These are phyloP conservation scores for Diaporthe humulicola DNA, from an alignment of 2,329 filamentous ascomycete species.

Conservation along the genomic window DNA sequence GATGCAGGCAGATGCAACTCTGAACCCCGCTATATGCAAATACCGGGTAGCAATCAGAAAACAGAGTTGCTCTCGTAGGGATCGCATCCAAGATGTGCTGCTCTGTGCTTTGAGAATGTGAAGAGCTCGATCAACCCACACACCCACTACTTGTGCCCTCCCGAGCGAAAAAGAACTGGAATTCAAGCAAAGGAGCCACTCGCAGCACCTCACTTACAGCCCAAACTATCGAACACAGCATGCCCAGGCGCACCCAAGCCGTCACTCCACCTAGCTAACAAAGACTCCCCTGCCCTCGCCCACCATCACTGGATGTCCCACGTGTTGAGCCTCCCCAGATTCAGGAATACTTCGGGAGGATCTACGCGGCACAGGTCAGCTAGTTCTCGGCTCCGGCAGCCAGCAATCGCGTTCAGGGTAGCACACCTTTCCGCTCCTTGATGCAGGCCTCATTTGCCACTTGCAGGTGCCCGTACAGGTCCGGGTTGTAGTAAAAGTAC, in stretches of 20 bases:
- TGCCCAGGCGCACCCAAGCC: background rate
- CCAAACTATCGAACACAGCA: background rate
- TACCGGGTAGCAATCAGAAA: background rate
- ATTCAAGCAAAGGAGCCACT: background rate
- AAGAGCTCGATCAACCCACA: background rate
- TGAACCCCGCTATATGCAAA: background rate
- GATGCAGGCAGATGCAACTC: background rate
- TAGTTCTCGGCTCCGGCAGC: background rate
- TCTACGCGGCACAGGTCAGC: constrained; percentile 7
- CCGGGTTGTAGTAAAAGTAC: constrained; percentile 29
- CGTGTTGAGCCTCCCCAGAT: constrained; percentile 35
- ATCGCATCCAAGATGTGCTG: background rate
- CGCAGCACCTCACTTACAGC: background rate
- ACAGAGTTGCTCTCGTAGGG: background rate
- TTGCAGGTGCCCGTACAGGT: constrained; percentile 35
- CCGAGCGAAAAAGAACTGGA: background rate
- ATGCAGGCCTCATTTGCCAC: constrained; percentile 32
- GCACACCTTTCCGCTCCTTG: constrained; percentile 16
- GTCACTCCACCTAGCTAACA: background rate
- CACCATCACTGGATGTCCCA: constrained; percentile 34
- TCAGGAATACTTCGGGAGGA: constrained; percentile 21
- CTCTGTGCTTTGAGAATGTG: background rate
- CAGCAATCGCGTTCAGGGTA: background rate
- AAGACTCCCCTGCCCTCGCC: background rate
- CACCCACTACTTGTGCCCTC: background rate